These are phyloP conservation scores for Diplodia sapinea DNA, from an alignment of 2,329 filamentous ascomycete species.

Conservation along the genomic window DNA sequence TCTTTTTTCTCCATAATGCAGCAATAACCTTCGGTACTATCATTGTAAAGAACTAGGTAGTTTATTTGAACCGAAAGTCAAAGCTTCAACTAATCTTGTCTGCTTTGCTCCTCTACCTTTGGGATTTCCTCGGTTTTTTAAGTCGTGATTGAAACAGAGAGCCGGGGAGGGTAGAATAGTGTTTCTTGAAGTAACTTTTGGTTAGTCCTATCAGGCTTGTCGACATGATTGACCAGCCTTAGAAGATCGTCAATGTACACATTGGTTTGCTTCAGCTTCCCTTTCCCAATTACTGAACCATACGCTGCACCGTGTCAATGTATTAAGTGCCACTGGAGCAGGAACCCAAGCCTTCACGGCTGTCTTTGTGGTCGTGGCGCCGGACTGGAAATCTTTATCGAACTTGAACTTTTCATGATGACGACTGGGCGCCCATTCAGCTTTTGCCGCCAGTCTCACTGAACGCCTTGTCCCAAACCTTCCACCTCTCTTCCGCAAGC, in stretches of 20 bases:
- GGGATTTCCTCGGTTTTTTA: too few species aligned
- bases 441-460: background rate
- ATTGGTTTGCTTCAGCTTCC: background rate
- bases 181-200: background rate
- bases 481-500: slow-evolving; percentile 69
- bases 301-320: background rate
- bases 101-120: too few species aligned
- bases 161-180: background rate
- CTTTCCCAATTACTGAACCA: background rate
- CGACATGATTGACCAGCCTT: background rate
- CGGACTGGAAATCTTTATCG: background rate
- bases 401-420: background rate
- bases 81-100: too few species aligned
- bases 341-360: background rate
- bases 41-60: too few species aligned
- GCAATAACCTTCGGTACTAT: too few species aligned
- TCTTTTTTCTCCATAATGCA: too few species aligned
- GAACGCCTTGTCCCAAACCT: slow-evolving; percentile 54
- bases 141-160: too few species aligned
- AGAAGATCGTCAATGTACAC: too few species aligned
- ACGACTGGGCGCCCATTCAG: background rate
- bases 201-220: background rate
- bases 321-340: background rate
- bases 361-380: background rate
- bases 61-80: too few species aligned